Percentiles rank a stretch among this genome's conserved stretches.
Evolutionary conservation across 2,329 filamentous ascomycete genomes (phyloP).

Genomic region (Exophiala dermatitidis): DNA sequence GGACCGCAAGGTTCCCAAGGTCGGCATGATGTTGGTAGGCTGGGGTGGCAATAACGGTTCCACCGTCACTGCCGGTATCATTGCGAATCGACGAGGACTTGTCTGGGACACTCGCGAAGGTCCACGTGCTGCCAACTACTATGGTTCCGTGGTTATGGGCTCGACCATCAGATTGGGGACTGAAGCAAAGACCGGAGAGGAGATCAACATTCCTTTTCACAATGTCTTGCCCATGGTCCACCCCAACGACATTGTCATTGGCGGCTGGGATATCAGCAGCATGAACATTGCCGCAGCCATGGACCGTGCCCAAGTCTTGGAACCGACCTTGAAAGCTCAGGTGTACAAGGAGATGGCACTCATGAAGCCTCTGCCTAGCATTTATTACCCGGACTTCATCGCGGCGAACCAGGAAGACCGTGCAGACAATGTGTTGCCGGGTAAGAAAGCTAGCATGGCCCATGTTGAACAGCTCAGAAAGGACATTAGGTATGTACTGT

Average conservation of each 20-base stretch:
- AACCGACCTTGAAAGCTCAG: constrained; percentile 83
- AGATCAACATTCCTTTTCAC: constrained; percentile 95
- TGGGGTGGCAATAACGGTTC: constrained; percentile 98
- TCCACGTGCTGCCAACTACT: constrained; percentile 83
- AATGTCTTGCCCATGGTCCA: constrained; percentile 93
- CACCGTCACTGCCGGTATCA: constrained; percentile 92
- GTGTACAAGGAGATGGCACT: constrained; percentile 88
- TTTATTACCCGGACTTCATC: constrained; percentile 99
- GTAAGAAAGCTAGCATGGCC: constrained; percentile 72
- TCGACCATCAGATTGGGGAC: constrained; percentile 95
- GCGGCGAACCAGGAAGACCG: constrained; percentile 96
- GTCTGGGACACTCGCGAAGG: constrained; percentile 93
- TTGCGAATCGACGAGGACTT: constrained; percentile 83
- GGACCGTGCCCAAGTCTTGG: constrained; percentile 91
- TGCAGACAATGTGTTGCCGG: constrained; percentile 81
- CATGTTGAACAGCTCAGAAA: constrained; percentile 90
- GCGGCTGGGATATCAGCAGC: constrained; percentile 94
- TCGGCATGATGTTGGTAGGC: constrained; percentile 94
- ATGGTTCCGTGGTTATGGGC: constrained; percentile 93
- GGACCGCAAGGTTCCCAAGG: constrained; percentile 84
- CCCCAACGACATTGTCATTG: constrained; percentile 89
- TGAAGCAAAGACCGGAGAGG: constrained; percentile 72
- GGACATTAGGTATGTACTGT: constrained; percentile 65
- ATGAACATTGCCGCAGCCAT: constrained; percentile 85
- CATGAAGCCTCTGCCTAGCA: constrained; percentile 82